Evolutionary conservation across 345 rosid genomes (phyloP), one percentile per base, ranked within the genome.

Genomic region (Linum tenue): DNA sequence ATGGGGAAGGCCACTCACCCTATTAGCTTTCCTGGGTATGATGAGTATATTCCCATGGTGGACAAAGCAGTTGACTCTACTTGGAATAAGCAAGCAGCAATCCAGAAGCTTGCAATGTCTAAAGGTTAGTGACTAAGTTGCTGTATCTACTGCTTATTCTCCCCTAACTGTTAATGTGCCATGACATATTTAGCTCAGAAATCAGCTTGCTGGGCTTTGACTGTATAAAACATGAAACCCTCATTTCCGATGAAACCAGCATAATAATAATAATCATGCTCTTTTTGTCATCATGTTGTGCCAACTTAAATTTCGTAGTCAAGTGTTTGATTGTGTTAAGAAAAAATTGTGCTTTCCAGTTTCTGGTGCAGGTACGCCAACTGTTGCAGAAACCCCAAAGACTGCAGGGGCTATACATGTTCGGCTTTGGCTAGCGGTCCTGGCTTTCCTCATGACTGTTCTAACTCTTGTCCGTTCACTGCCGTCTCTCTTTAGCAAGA

Each of bases 11-110:
- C 86, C 40, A 75, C 82, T 76, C 80, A 78, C 73, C 81, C 82
- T 36, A 80, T 79, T 69, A 79, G 67, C 63, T 94, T 87, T 81
- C 74, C 91, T 22, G 99, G 99, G 59, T 91, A 95, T 71, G 99
- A 95, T 86, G 99, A 91, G 76, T 95, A 88, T 70, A 91, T 95
- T 56, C 99, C 97, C 7, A 88, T 95, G 96, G 95, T 95, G 67
- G 99, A 91, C 76, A 95, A 91, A 80, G 88, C 90, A 63, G 99
- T 95, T 69, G 91, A 91, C 76, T 80, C 95, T 64, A 78, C 80
- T 69, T 95, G 96, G 91, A 87, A 85, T 82, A 88, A 84, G 73
- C 89, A 81, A 77, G 65, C 83, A 17, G 50, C 90, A 12, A 71
- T 68, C 48, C 81, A 72, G 76, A 72, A 70, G 75, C 72, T 77